These are phyloP conservation scores for Basidioascus undulatus DNA, from an alignment of 768 basidiomycete genomes.

Conservation along the genomic window DNA sequence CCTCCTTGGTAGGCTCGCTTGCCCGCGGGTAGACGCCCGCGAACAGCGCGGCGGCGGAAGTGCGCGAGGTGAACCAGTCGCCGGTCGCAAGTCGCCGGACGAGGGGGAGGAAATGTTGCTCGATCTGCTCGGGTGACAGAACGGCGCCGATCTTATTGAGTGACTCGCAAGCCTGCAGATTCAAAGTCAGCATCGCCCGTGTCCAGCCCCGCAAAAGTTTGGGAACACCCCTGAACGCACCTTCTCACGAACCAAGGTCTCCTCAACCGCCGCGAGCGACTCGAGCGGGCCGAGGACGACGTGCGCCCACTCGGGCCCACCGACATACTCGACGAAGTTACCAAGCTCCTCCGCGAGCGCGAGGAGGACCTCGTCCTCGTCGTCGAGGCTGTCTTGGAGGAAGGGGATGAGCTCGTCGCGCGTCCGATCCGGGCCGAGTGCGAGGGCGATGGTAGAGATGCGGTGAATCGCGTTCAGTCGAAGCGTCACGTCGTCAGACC, in stretches of 20 bases:
- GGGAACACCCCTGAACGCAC: slow-evolving; percentile 22
- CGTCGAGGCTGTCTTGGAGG: slow-evolving; percentile 95
- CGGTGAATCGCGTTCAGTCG: slow-evolving; percentile 92
- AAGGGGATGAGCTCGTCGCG: slow-evolving; percentile 89
- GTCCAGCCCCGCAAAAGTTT: background rate
- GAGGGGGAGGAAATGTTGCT: slow-evolving; percentile 76
- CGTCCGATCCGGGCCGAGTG: slow-evolving; percentile 80
- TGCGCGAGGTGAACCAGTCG: slow-evolving; percentile 97
- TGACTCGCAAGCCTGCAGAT: slow-evolving; percentile 65
- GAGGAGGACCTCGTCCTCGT: slow-evolving; percentile 92
- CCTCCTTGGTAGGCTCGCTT: slow-evolving; percentile 45
- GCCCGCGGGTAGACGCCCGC: slow-evolving; percentile 51
- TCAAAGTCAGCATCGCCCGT: background rate
- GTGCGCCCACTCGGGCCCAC: slow-evolving; percentile 69
- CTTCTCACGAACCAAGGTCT: slow-evolving; percentile 94
- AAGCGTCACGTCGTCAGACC: slow-evolving; percentile 89
- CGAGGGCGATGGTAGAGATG: slow-evolving; percentile 90
- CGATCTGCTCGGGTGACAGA: slow-evolving; percentile 53
- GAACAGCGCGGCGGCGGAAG: slow-evolving; percentile 82
- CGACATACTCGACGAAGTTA: slow-evolving; percentile 79
- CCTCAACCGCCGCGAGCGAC: slow-evolving; percentile 86
- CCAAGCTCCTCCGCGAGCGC: slow-evolving; percentile 91
- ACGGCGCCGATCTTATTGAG: slow-evolving; percentile 68
- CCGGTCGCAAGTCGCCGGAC: slow-evolving; percentile 68
- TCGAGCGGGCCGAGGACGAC: slow-evolving; percentile 74